Evolutionary conservation across 768 basidiomycete species (phyloP), one percentile per base, ranked within the genome.

Genomic region (Coprinellus micaceus): DNA sequence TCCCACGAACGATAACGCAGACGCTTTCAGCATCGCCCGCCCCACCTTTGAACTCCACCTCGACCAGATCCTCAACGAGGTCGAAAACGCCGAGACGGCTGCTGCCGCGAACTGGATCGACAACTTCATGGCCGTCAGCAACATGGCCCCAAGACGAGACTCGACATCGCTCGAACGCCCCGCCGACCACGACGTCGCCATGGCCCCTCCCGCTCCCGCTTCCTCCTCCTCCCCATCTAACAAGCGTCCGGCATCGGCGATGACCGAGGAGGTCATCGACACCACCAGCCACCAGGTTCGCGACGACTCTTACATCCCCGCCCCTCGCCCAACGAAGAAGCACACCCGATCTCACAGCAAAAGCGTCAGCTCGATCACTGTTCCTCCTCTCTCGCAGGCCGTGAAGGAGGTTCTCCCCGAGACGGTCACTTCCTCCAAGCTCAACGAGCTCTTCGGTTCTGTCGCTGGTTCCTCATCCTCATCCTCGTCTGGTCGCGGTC

Each of bases 21-120:
- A 83, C 55, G 72, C 77, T 30, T 81, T 90, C 64, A 79, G 79
- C 69, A 83, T 92, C 59, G 67, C 74, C 9, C 83, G 90, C 11
- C 91, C 90, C 0, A 92, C 91, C 41, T 91, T 92, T 64, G 90
- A 93, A 66, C 82, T 92, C 25, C 86, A 88, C 4, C 80, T 93
- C n/a, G 90, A 94, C 61, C 90, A 94, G 59, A 77, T 93, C 57
- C 80, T 93, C 58, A 77, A 79, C 59, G 71, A 71, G 52, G 75
- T 77, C 63, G 83, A 77, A 25, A 59, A 69, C 19, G 55, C 63
- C 43, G 68, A 45, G 58, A 30, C 33, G 7, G 13, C 33, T 33
- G 33, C 33, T 33, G n/a, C 43, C 63, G 54, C 43, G 62, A 44
- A 26, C 61, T 60, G 60, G 64, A 51, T 60, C 57, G 37, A 44